Evolutionary conservation across 345 rosid species (phyloP).

Genomic region (Psidium friedrichsthalianum): DNA sequence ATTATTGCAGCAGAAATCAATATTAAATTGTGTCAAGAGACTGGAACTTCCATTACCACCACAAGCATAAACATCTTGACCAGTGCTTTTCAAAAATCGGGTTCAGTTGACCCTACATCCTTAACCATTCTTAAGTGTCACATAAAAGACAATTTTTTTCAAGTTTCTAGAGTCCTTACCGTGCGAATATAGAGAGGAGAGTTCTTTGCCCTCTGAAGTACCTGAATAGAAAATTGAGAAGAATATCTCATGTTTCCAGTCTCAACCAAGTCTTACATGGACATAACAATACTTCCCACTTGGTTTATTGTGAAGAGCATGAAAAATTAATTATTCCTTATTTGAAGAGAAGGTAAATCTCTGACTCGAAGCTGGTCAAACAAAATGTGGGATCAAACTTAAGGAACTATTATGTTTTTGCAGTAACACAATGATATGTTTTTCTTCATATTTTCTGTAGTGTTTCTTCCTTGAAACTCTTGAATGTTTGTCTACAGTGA

Average conservation of each 20-base stretch:
- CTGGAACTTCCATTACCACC: not conserved
- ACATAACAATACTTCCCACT: not conserved
- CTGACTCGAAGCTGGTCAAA: not conserved
- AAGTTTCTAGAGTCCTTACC: not conserved
- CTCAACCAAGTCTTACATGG: not conserved
- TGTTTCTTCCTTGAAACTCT: not conserved
- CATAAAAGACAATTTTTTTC: not conserved
- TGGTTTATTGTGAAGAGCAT: not conserved
- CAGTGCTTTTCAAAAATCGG: not conserved
- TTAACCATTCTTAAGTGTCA: not conserved
- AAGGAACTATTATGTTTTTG: not conserved
- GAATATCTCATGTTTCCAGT: not conserved
- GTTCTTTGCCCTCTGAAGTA: not conserved
- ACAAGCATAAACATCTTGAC: not conserved
- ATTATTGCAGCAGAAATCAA: not conserved
- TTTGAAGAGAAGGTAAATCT: not conserved
- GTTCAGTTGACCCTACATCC: not conserved
- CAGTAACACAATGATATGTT: not conserved
- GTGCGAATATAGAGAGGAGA: not conserved
- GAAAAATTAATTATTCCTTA: not conserved
- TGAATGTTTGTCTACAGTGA: not conserved
- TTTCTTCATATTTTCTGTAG: not conserved
- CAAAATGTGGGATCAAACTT: not conserved
- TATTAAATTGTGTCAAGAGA: not conserved
- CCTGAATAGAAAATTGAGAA: not conserved